Evolutionary conservation across 2,329 filamentous ascomycete species (phyloP), one percentile per base, ranked within the genome.

Genomic region (Cladosporium phlei): DNA sequence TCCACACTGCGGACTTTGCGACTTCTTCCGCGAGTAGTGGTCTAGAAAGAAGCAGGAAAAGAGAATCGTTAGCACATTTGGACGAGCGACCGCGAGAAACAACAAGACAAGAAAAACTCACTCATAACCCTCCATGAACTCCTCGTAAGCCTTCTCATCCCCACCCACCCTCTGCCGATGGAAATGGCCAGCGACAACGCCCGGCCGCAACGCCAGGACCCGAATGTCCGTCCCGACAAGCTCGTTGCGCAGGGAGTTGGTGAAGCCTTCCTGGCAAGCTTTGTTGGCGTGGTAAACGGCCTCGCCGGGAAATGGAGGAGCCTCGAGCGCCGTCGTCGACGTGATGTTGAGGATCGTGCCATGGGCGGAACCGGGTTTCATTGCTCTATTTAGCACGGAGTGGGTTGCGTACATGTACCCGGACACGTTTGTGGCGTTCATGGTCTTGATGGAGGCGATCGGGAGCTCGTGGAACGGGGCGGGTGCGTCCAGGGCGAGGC

Each of bases 301-400:
- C 52, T 76, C 73, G 10, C 73, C 72, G 0, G 69, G 60, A 40
- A 76, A 76, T 0, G 73, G 73, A 0, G 73, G 73, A 0, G 67
- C 66, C 48, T 75, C 73, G 0, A 76, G 59, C 0, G 62, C 73
- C 0, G 73, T 76, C 0, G 66, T 65, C 0, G 69, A 73, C 0
- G 74, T 72, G 10, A 76, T 58, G 50, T 76, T 76, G 1, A 77
- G 51, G 20, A 76, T 75, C 2, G 69, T 74, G 22, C 66, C 66
- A 16, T 34, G 42, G 5, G 40, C 21, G n/a, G 40, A 35, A 19
- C 42, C 42, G 0, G 61, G 57, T 8, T 58, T 51, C 47, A 68
- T 63, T 65, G 73, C 73, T 21, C 61, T 63, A 34, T 74, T 75
- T 2, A 75, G 63, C 0, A 70, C 70, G 0, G 68, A 64, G 49